phyloP scores from a whole-genome alignment of 495 filamentous ascomycete species.

The Podospora sp. region DNA sequence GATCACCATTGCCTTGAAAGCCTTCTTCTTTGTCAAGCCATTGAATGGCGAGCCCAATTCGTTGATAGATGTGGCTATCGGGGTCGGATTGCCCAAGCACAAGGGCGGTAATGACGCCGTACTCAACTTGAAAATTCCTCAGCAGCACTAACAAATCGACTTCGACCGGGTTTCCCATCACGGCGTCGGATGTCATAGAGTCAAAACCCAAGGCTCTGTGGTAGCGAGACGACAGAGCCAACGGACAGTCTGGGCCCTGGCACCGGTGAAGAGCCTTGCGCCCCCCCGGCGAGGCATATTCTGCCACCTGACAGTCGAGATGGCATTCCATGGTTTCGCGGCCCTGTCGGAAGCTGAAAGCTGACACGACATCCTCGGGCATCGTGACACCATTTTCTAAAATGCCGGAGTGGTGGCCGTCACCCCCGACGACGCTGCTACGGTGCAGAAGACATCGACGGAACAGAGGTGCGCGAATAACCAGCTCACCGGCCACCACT shows the following conservation, averaged over 20 bases:
- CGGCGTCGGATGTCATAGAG: neutral
- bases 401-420: too few species aligned
- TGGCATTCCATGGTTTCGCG: neutral
- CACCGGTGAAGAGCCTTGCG: neutral
- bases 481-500: neutral
- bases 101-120: neutral
- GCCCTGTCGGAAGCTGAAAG: neutral
- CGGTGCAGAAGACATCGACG: neutral
- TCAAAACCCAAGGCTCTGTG: neutral
- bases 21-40: too few species aligned
- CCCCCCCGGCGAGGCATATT: neutral
- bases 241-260: neutral
- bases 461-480: neutral
- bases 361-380: neutral
- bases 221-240: neutral
- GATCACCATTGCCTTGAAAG: too few species aligned
- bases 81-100: neutral
- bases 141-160: neutral
- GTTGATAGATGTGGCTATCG: neutral
- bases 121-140: neutral
- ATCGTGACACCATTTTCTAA: neutral
- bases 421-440: too few species aligned
- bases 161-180: neutral
- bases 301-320: neutral
- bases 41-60: neutral